Evolutionary conservation across 169 alveolate genomes (phyloP), one percentile per base, ranked within the genome.

Genomic region (Sarcocystis neurona): DNA sequence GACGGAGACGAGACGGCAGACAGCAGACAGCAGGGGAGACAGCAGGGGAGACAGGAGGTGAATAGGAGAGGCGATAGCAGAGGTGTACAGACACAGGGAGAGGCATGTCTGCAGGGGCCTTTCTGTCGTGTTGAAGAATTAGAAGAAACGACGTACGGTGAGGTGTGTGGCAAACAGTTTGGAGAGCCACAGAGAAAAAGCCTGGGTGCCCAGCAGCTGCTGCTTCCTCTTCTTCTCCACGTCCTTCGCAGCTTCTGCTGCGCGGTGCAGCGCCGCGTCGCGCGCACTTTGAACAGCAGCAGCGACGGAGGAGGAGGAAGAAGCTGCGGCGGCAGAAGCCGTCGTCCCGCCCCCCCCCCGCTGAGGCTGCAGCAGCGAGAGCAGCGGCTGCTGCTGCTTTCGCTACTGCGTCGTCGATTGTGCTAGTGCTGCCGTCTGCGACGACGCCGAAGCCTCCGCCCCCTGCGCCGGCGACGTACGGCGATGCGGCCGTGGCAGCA

Each of bases 361-460:
- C 82, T 1, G 53, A 30, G 6, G 82, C 82, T 23, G 82, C 66
- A 1, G 85, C 90, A 6, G 85, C 79, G 47, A 34, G 68, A 41
- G 90, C 79, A 0, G 53, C 90, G 48, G 85, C 75, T 56, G 58
- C 84, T 0, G 20, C 84, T 0, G 82, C 82, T 18, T 34, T 41
- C 23, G n/a, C 43, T 4, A 48, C 68, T 0, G 41, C 1, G 72
- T 47, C 50, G 15, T 60, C 66, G 58, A 0, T 18, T 84, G 89
- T 39, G 46, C 80, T 60, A 63, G 78, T 39, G 79, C 89, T 34
- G 89, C 80, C n/a, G 23, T 34, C 43, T 48, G 79, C 58, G 56
- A 37, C 1, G 60, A 53, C 20, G 79, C 79, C 66, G 39, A 48
- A 5, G 90, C 79, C 15, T 41, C 86, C 58, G 60, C 37, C 30